Conservation (phyloP, 2,329 filamentous ascomycete genomes). For the Fusarium begoniae region DNA sequence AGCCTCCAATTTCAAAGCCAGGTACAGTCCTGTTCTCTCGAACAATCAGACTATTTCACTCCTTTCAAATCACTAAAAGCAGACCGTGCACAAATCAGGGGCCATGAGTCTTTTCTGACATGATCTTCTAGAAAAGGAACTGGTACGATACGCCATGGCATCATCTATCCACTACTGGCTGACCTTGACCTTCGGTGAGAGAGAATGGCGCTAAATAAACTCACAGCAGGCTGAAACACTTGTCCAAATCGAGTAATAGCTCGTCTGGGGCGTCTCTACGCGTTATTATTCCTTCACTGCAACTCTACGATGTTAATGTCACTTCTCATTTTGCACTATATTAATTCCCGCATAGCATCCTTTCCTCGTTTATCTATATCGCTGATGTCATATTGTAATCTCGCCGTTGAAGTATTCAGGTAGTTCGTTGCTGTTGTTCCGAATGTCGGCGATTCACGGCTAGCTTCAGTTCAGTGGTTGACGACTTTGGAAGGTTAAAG, state of each 20-base stretch:
- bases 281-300: slow-evolving; percentile 3
- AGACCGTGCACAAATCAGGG: background rate
- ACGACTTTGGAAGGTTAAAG: background rate
- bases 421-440: background rate
- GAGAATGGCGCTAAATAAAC: slow-evolving; percentile 17
- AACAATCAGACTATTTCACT: slow-evolving; percentile 4
- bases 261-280: slow-evolving; percentile 23
- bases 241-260: slow-evolving; percentile 33
- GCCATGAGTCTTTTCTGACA: background rate
- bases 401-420: background rate
- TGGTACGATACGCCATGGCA: slow-evolving; percentile 8
- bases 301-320: background rate
- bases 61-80: background rate
- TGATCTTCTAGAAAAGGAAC: background rate
- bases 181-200: slow-evolving; percentile 3
- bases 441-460: slow-evolving; percentile 31
- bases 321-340: background rate
- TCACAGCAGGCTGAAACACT: slow-evolving; percentile 11
- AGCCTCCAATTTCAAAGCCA: background rate
- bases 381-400: background rate
- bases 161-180: background rate
- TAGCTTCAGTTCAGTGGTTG: slow-evolving; percentile 3
- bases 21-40: background rate
- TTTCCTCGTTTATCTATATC: background rate
- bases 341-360: background rate